Percentiles rank a stretch among this genome's conserved stretches.
Evolutionary conservation across 176 grass and related monocot species (phyloP).

Genomic region (Aegilops tauschii): DNA sequence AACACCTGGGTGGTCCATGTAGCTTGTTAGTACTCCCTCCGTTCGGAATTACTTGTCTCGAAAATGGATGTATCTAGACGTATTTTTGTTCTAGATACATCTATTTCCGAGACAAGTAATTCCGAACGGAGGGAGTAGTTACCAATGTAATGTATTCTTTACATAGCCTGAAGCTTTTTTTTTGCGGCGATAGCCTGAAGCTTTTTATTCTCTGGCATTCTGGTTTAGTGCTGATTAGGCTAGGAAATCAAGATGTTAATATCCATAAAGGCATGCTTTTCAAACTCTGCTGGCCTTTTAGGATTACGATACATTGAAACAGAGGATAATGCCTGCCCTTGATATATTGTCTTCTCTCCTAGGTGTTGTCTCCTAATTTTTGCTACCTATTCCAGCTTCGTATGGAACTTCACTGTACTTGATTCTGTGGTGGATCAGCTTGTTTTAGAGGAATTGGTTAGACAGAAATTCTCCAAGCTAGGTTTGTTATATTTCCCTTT

Average conservation of each 20-base stretch:
- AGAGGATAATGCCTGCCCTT: too few relatives aligned
- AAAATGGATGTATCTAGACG: too few relatives aligned
- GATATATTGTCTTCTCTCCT: too few relatives aligned
- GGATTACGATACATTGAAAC: neutral
- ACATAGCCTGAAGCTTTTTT: neutral
- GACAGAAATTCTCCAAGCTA: neutral
- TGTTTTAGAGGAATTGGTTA: neutral
- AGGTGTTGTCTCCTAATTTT: too few relatives aligned
- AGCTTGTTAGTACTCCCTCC: neutral
- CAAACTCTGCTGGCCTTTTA: neutral
- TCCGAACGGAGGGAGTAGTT: neutral
- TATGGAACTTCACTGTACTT: too few relatives aligned
- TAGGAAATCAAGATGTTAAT: neutral
- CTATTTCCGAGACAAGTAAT: too few relatives aligned
- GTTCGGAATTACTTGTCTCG: too few relatives aligned
- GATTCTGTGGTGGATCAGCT: too few relatives aligned
- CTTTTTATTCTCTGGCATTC: neutral
- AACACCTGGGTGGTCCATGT: neutral
- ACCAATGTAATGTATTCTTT: neutral
- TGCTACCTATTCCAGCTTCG: too few relatives aligned
- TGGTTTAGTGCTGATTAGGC: neutral
- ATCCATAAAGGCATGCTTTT: too few relatives aligned
- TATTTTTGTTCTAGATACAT: too few relatives aligned
- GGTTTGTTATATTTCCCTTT: neutral
- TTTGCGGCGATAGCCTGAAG: too few relatives aligned